Evolutionary conservation across 140 eudicot species (phyloP).

Genomic region (Senecio squalidus): DNA sequence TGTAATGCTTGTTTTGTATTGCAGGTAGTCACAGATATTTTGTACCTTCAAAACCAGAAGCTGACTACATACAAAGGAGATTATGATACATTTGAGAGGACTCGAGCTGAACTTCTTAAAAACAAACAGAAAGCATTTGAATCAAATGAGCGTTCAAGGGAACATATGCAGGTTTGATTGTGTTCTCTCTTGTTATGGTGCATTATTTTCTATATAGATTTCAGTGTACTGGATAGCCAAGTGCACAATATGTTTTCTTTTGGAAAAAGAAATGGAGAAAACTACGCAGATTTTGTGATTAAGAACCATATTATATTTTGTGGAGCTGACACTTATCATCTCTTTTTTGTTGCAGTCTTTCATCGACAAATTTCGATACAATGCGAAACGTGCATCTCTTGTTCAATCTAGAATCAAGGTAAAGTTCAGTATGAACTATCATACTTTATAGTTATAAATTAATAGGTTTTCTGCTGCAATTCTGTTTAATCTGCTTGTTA

Average conservation of each 20-base stretch:
- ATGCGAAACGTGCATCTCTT: conserved; percentile 99
- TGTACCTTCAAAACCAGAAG: conserved; percentile 85
- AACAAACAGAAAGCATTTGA: conserved; percentile 92
- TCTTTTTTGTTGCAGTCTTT: conserved; percentile 64
- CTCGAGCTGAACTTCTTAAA: conserved; percentile 82
- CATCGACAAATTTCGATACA: conserved; percentile 95
- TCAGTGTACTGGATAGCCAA: not conserved
- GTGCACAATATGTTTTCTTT: too few relatives aligned
- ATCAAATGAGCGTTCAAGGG: conserved; percentile 83
- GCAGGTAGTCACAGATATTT: conserved; percentile 93
- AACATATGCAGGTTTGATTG: conserved; percentile 82
- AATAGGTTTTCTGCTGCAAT: not conserved
- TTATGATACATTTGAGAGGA: conserved; percentile 95
- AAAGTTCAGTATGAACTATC: not conserved
- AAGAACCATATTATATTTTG: too few relatives aligned
- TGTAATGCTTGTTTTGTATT: conserved; percentile 13
- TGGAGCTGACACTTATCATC: conserved; percentile 4
- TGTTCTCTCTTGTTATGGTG: not conserved
- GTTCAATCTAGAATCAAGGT: conserved; percentile 99
- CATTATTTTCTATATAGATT: conserved; percentile 4
- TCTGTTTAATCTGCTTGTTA: not conserved
- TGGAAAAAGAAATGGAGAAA: too few relatives aligned
- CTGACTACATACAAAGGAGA: conserved; percentile 78
- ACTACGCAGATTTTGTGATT: too few relatives aligned
- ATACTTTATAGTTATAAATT: not conserved